phyloP scores from a whole-genome alignment of 208 protist genomes.

The Trypanosoma conorhini region DNA sequence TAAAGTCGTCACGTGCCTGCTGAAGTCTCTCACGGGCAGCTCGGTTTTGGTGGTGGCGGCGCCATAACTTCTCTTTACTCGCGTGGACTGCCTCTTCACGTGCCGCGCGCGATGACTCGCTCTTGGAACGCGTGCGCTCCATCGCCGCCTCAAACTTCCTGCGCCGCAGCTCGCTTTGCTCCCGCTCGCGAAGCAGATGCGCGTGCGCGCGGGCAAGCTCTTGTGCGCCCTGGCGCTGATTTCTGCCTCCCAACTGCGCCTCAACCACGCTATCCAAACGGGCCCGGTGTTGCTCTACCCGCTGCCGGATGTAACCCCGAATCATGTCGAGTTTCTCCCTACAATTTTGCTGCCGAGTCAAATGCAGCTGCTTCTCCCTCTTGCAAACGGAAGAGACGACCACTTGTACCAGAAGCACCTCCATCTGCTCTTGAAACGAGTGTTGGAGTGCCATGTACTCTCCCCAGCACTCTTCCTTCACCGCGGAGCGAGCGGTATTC shows the following conservation, averaged over 20 bases:
- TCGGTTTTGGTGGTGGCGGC: neutral
- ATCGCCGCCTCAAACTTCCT: neutral
- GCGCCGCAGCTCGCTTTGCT: neutral
- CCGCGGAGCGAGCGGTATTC: conserved; percentile 13
- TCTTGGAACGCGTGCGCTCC: conserved; percentile 10
- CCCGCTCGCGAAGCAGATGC: conserved; percentile 5
- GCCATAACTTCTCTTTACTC: neutral
- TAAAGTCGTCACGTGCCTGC: conserved; percentile 13
- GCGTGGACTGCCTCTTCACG: neutral
- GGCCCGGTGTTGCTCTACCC: conserved; percentile 5
- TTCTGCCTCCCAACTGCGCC: neutral
- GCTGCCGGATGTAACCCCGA: conserved; percentile 14
- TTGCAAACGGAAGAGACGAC: conserved; percentile 2
- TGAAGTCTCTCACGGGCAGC: conserved; percentile 3
- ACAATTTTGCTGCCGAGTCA: neutral
- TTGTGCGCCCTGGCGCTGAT: neutral
- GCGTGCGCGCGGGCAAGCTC: neutral
- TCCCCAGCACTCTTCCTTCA: conserved; percentile 20
- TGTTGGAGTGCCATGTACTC: conserved; percentile 8
- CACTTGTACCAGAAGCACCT: conserved; percentile 3
- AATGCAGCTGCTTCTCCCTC: conserved; percentile 6
- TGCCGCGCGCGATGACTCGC: neutral
- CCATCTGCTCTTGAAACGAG: conserved; percentile 8
- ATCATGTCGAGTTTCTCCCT: conserved; percentile 11
- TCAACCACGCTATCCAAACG: conserved; percentile 22